Conservation (phyloP, 768 basidiomycete genomes). For the Tylopilus felleus region DNA sequence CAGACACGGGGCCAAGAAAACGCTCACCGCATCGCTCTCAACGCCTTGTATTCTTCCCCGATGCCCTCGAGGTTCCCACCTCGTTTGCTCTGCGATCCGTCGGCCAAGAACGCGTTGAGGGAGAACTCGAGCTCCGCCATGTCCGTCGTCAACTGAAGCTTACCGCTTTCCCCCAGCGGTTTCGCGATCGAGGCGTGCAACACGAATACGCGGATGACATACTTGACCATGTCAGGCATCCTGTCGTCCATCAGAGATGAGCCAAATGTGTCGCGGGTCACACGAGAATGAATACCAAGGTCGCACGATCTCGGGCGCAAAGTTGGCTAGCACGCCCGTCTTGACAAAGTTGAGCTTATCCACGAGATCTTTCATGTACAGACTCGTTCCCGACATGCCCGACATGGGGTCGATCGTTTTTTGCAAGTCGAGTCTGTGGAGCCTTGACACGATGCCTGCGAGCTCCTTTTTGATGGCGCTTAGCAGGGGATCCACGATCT, state of each 20-base stretch:
- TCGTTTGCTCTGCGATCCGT: constrained; percentile 54
- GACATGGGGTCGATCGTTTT: constrained; percentile 65
- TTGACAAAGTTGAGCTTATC: constrained; percentile 82
- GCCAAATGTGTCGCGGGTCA: neutral
- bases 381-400: constrained; percentile 51
- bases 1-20: neutral
- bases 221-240: constrained; percentile 65
- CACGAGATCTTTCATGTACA: constrained; percentile 82
- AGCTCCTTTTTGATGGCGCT: constrained; percentile 77
- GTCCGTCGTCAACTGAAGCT: constrained; percentile 91
- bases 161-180: constrained; percentile 89
- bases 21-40: constrained; percentile 82
- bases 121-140: constrained; percentile 97
- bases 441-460: constrained; percentile 68
- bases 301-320: constrained; percentile 67
- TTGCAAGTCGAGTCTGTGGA: constrained; percentile 84
- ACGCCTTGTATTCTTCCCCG: constrained; percentile 81
- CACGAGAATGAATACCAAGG: constrained; percentile 56
- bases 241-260: constrained; percentile 34
- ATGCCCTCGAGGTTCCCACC: constrained; percentile 67
- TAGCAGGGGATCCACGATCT: constrained; percentile 59
- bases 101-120: constrained; percentile 71
- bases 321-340: constrained; percentile 70
- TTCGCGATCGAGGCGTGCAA: constrained; percentile 91
- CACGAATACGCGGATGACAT: constrained; percentile 82